A percentile compares a stretch with the other conserved stretches of the same genome.
Conservation (phyloP, 2,329 filamentous ascomycete species). For the Chalara sp. region DNA sequence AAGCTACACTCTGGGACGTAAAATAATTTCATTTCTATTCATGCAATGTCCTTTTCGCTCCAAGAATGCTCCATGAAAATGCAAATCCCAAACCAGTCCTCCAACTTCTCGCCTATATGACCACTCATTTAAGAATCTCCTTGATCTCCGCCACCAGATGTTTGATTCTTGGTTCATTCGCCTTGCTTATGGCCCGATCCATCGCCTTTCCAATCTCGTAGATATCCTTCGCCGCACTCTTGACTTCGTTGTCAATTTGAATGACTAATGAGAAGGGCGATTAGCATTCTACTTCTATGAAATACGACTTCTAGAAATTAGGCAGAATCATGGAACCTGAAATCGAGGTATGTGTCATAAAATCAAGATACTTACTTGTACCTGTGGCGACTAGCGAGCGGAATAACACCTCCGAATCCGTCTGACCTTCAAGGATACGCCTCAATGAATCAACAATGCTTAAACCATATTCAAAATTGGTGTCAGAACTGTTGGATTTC, state of each 20-base stretch:
- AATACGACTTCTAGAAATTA: too few relatives aligned
- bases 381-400: conserved; percentile 77
- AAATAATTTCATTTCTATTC: too few relatives aligned
- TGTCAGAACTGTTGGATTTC: conserved; percentile 27
- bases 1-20: too few relatives aligned
- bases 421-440: conserved; percentile 56
- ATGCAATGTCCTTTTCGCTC: too few relatives aligned
- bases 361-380: conserved; percentile 37
- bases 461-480: conserved; percentile 34
- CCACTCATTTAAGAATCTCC: conserved; percentile 9
- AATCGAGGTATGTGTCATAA: too few relatives aligned
- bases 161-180: conserved; percentile 54
- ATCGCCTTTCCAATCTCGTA: conserved; percentile 43
- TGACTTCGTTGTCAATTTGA: conserved; percentile 47
- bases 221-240: conserved; percentile 49
- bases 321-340: too few relatives aligned
- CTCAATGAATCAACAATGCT: conserved; percentile 52
- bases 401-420: conserved; percentile 78
- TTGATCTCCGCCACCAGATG: conserved; percentile 52
- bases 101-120: too few relatives aligned
- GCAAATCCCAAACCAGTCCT: too few relatives aligned
- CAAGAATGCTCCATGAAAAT: too few relatives aligned
- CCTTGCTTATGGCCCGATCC: conserved; percentile 39
- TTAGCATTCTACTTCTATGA: too few relatives aligned
- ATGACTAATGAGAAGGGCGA: conserved; percentile 35